These are phyloP conservation scores for Plasmodium reichenowi DNA, from an alignment of 169 alveolate genomes.

Conservation along the genomic window DNA sequence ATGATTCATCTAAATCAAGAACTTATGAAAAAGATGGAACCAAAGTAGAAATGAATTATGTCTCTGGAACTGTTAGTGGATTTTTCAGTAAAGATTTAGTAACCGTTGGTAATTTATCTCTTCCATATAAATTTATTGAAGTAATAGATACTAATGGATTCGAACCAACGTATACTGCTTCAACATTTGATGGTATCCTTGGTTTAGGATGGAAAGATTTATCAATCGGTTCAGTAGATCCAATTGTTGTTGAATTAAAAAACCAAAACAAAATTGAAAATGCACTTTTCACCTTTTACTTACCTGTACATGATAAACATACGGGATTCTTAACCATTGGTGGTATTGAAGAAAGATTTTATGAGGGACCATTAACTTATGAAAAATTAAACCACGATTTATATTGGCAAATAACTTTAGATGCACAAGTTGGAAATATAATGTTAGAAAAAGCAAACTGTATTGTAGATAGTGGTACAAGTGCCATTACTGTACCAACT, in stretches of 20 bases:
- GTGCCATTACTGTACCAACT: constrained; percentile 44
- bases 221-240: constrained; percentile 55
- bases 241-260: constrained; percentile 43
- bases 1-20: constrained; percentile 77
- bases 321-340: constrained; percentile 52
- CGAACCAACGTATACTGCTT: constrained; percentile 39
- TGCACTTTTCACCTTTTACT: constrained; percentile 59
- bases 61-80: constrained; percentile 85
- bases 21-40: constrained; percentile 82
- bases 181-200: constrained; percentile 64
- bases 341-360: constrained; percentile 44
- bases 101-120: constrained; percentile 61
- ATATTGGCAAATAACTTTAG: constrained; percentile 60
- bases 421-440: constrained; percentile 24
- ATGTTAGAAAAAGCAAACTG: constrained; percentile 8
- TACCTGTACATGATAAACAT: constrained; percentile 16
- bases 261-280: constrained; percentile 38
- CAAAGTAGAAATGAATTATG: constrained; percentile 79
- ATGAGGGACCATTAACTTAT: constrained; percentile 29
- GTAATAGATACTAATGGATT: constrained; percentile 35
- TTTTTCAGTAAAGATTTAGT: constrained; percentile 80
- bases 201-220: constrained; percentile 79
- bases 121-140: constrained; percentile 75
- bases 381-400: constrained; percentile 51
- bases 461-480: constrained; percentile 70